phyloP scores from a whole-genome alignment of 2,329 filamentous ascomycete species.

The Colletotrichum sp. region DNA sequence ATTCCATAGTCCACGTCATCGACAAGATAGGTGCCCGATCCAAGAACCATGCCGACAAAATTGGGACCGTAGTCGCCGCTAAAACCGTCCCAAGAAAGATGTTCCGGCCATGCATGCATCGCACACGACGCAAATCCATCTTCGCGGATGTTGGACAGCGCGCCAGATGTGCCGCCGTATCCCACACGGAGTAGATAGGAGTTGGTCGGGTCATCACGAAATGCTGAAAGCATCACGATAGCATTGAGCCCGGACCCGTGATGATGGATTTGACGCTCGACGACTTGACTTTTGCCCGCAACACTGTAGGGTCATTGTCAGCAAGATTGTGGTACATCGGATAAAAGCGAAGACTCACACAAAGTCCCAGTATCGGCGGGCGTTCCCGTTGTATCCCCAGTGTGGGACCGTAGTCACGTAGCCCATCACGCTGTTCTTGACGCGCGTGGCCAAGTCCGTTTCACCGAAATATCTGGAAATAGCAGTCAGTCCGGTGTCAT shows the following conservation, averaged over 20 bases:
- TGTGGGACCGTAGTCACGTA: constrained; percentile 62
- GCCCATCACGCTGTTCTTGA: constrained; percentile 56
- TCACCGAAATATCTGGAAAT: constrained; percentile 48
- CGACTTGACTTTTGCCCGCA: constrained; percentile 43
- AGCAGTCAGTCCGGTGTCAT: too few relatives aligned
- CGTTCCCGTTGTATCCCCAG: constrained; percentile 68
- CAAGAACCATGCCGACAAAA: constrained; percentile 56
- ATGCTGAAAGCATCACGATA: constrained; percentile 56
- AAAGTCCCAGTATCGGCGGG: constrained; percentile 63
- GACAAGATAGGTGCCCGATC: constrained; percentile 53
- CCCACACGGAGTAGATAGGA: constrained; percentile 57
- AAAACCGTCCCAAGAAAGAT: constrained; percentile 59
- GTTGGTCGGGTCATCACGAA: constrained; percentile 48
- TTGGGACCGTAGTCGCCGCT: constrained; percentile 61
- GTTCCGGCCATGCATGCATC: constrained; percentile 62
- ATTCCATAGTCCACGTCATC: constrained; percentile 47
- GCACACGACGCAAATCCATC: constrained; percentile 59
- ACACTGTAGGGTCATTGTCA: too few relatives aligned
- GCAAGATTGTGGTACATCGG: too few relatives aligned
- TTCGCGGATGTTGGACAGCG: constrained; percentile 59
- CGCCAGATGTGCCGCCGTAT: constrained; percentile 56
- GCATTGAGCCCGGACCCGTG: constrained; percentile 66
- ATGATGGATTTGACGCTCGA: constrained; percentile 61
- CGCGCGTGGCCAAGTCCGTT: constrained; percentile 47
- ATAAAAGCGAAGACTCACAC: background rate